Evolutionary conservation across 2,329 filamentous ascomycete species (phyloP), one percentile per base, ranked within the genome.

Genomic region (Ophiocordyceps unilateralis): DNA sequence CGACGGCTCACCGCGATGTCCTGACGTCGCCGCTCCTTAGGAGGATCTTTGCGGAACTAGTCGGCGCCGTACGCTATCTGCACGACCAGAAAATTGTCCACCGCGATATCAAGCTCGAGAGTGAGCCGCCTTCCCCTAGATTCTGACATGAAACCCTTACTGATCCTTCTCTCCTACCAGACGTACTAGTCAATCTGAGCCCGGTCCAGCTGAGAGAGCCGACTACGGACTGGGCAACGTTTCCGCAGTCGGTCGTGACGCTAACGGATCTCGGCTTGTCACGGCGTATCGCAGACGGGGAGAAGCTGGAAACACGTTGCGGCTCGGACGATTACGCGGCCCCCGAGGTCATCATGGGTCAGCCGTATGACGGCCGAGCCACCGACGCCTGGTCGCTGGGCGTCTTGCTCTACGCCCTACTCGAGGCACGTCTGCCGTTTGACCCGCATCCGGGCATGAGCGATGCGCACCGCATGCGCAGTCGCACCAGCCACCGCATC

Each of bases 241-340:
- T 93, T 53, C 83, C 86, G 10, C 75, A 86, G 54, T 83, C 89
- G 2, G 74, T 96, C 43, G 76, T 89, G 44, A 95, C 87, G 2
- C 71, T 98, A 37, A 93, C 88, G 15, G 91, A 98, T 58, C 70
- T 98, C 12, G 91, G 91, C 14, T 76, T 98, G 12, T 93, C 87
- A 3, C 76, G 89, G 43, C 80, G 83, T 30, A 84, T 96, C 34
- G 76, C 85, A 15, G 81, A 86, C 48, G 85, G 86, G 42, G 86
- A 93, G 50, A 81, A 89, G 47, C 72, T 98, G n/a, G 84, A 84
- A 47, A 96, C 89, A 2, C 77, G 91, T 10, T 98, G 91, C 59
- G 91, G 91, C 26, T 93, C 84, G 36, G 91, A 96, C 62, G 91
- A 98, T 62, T 98, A 98, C 57, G 89, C 89, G 2, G 89, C 91